Evolutionary conservation across 352 stramenopile genomes (phyloP).

Genomic region (Phytophthora tubulina): DNA sequence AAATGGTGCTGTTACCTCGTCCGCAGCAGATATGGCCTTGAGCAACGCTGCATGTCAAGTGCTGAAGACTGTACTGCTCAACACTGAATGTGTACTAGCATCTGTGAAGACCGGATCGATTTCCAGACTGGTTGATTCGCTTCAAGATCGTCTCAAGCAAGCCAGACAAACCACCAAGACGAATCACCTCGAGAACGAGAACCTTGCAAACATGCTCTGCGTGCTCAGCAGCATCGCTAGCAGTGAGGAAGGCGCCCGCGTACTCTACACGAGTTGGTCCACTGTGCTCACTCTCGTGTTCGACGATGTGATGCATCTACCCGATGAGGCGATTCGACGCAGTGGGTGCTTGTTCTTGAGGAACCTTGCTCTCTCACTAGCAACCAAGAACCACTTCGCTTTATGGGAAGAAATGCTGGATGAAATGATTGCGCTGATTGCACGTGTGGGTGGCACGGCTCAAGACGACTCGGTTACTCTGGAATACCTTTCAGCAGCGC

Average conservation of each 20-base stretch:
- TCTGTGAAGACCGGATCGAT: constrained; percentile 59
- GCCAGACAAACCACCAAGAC: constrained; percentile 49
- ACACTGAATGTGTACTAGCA: constrained; percentile 57
- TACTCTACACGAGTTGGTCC: constrained; percentile 46
- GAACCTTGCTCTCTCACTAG: constrained; percentile 67
- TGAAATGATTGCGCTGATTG: constrained; percentile 41
- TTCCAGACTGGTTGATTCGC: constrained; percentile 42
- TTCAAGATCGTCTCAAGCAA: constrained; percentile 51
- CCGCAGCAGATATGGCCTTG: constrained; percentile 35
- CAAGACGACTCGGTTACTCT: constrained; percentile 16
- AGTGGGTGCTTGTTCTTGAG: constrained; percentile 59
- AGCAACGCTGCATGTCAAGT: constrained; percentile 52
- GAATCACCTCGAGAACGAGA: constrained; percentile 41
- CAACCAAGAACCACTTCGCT: constrained; percentile 62
- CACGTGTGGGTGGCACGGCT: constrained; percentile 8
- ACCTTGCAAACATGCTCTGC: constrained; percentile 53
- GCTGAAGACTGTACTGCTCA: constrained; percentile 56
- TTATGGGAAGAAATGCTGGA: constrained; percentile 67
- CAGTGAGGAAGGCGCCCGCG: constrained; percentile 54
- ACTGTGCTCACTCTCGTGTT: constrained; percentile 52
- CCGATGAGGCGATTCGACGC: constrained; percentile 34
- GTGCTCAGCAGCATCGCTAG: constrained; percentile 55
- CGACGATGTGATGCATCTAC: constrained; percentile 56
- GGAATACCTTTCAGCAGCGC: constrained; percentile 46
- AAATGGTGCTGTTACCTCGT: not conserved